These are phyloP conservation scores for Nannizzia gypsea DNA, from an alignment of 2,329 filamentous ascomycete genomes.

Conservation along the genomic window DNA sequence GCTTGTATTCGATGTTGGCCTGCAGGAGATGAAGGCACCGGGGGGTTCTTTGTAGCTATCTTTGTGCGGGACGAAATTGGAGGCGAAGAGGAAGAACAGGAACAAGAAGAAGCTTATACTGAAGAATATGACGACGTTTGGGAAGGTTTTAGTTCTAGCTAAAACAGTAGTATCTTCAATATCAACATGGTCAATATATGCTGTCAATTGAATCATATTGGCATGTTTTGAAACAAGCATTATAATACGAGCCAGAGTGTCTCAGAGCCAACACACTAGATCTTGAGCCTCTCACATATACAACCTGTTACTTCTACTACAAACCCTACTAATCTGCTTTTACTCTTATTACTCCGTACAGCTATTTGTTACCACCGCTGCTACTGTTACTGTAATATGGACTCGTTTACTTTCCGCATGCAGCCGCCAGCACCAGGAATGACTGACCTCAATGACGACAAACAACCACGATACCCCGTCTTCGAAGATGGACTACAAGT, in stretches of 20 bases:
- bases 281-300: no score
- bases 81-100: neutral
- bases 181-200: no score
- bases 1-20: slow-evolving; percentile 74
- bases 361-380: neutral
- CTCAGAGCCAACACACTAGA: no score
- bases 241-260: no score
- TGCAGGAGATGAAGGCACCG: slow-evolving; percentile 68
- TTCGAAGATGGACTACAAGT: slow-evolving; percentile 52
- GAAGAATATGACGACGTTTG: neutral
- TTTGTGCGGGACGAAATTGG: slow-evolving; percentile 52
- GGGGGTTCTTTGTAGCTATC: slow-evolving; percentile 91
- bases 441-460: neutral
- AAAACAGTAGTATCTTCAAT: neutral
- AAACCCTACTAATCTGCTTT: no score
- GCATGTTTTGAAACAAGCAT: no score
- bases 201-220: no score
- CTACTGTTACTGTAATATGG: neutral
- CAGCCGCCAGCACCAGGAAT: neutral
- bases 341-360: no score
- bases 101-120: neutral
- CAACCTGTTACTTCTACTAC: no score
- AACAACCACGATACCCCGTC: slow-evolving; percentile 31
- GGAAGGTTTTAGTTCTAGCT: slow-evolving; percentile 1
- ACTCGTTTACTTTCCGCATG: neutral